Evolutionary conservation across 495 filamentous ascomycete genomes (phyloP), one percentile per base, ranked within the genome.

Genomic region (Talaromyces wortmannii): DNA sequence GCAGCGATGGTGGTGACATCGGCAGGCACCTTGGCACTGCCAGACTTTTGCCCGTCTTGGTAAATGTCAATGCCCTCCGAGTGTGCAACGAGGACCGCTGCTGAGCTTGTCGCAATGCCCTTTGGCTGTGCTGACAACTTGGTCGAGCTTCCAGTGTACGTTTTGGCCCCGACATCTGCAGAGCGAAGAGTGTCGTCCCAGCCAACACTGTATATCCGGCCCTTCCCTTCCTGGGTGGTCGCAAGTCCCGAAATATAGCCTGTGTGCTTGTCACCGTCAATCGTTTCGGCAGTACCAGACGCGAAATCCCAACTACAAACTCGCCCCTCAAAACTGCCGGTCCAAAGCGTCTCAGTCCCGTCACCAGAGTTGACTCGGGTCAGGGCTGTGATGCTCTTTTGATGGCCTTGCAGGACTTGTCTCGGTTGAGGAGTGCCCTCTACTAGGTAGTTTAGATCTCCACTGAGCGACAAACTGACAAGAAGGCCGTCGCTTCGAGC

Each of bases 141-240:
- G 45, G 65, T 68, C 4, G 73, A 63, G 23, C 60, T 71, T 56
- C 79, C 81, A 31, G 75, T 79, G 65, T 86, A 89, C 6, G 77
- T 82, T 55, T 77, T 76, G 43, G 78, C 78, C 0, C 74, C 69
- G 47, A 73, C 59, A 59, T 94, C 88, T 57, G 95, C 78, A 42
- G 82, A 85, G 55, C 92, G 88, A 40, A 96, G 81, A 5, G 89
- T 92, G 67, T 98, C 94, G 68, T 98, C 94, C 94, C 94, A 97
- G 61, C 83, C 91, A 13, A 92, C 87, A 70, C 88, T 94, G 72
- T 89, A 91, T 31, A 90, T 81, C 55, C 83, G 75, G 31, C 83
- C 78, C 5, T 67, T 60, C 8, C 80, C 77, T 52, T 75, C 70
- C 3, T 70, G 53, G 13, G 79, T 77, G 0, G 85, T 70, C 3